Conservation (phyloP, 257 asterid genomes). For the Thymus quinquecostatus region DNA sequence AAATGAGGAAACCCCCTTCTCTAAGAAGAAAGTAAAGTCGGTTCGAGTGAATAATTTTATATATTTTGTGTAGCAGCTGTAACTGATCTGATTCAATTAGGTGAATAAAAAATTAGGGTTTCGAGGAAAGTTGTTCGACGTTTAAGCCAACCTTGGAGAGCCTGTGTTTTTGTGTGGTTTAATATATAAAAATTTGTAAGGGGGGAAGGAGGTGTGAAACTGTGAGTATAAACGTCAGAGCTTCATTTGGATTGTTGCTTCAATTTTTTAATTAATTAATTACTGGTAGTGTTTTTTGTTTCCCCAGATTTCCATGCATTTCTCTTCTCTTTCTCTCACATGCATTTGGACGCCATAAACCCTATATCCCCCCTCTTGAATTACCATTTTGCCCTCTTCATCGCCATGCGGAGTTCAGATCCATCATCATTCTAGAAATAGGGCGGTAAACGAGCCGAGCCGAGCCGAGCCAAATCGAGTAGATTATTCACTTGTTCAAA, state of each 20-base stretch:
- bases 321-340: conserved; percentile 30
- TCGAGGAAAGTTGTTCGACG: conserved; percentile 29
- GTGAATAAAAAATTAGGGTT: neutral
- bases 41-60: neutral
- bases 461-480: too few relatives aligned
- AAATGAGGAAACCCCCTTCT: conserved; percentile 26
- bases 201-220: conserved; percentile 33
- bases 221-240: conserved; percentile 46
- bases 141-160: conserved; percentile 52
- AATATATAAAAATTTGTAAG: conserved; percentile 7
- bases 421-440: too few relatives aligned
- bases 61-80: neutral
- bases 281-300: conserved; percentile 19
- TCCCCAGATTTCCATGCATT: conserved; percentile 51
- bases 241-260: conserved; percentile 42
- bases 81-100: neutral
- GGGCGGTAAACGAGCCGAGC: too few relatives aligned
- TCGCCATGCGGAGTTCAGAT: too few relatives aligned
- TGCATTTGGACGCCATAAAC: conserved; percentile 38
- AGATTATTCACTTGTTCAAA: too few relatives aligned
- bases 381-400: too few relatives aligned
- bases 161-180: conserved; percentile 37
- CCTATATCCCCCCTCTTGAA: conserved; percentile 2
- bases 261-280: neutral
- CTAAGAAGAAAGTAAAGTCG: conserved; percentile 31